phyloP scores from a whole-genome alignment of 148 eudicot species.

The Agrostemma githago region DNA sequence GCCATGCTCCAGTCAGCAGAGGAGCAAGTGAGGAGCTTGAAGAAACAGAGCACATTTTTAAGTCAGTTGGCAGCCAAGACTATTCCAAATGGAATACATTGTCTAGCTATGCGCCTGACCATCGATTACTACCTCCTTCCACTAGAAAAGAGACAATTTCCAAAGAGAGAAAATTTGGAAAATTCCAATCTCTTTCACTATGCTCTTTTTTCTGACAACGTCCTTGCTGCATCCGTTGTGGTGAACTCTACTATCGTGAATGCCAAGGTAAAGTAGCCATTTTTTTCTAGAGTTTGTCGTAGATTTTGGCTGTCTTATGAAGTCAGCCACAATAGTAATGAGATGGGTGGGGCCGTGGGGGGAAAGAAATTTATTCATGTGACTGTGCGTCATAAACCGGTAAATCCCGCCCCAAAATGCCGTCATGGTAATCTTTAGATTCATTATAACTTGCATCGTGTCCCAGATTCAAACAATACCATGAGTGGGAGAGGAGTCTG shows the following conservation, averaged over 20 bases:
- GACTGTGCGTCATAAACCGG: no score
- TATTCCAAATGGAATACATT: constrained; percentile 75
- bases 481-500: no score
- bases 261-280: constrained; percentile 51
- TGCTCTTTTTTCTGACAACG: constrained; percentile 92
- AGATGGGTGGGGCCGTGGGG: neutral
- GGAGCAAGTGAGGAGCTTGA: constrained; percentile 77
- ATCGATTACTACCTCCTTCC: constrained; percentile 74
- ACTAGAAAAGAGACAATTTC: constrained; percentile 58
- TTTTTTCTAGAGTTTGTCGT: neutral
- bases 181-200: constrained; percentile 68
- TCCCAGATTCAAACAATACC: no score
- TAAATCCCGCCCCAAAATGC: no score
- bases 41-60: constrained; percentile 80
- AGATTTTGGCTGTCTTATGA: neutral
- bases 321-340: neutral
- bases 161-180: constrained; percentile 64
- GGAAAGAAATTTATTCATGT: neutral
- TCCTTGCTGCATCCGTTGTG: constrained; percentile 87
- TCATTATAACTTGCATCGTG: no score
- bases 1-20: constrained; percentile 92
- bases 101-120: constrained; percentile 79
- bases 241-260: constrained; percentile 73
- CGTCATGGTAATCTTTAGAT: no score
- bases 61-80: constrained; percentile 90